Evolutionary conservation across 2,329 filamentous ascomycete species (phyloP).

Genomic region (Phyllosticta citrichinensis): DNA sequence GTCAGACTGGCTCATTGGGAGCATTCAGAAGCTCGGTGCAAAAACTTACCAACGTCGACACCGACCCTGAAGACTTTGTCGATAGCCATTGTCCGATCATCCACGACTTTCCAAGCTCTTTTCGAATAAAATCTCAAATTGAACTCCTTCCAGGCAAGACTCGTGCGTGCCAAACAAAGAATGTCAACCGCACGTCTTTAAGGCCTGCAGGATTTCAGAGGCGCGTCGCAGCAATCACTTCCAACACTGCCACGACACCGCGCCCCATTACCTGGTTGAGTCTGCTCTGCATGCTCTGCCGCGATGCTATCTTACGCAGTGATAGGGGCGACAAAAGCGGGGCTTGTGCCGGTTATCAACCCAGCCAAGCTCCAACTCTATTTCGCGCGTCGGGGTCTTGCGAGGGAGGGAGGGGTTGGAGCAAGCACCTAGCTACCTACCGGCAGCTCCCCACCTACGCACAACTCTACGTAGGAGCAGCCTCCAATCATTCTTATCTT

Average conservation of each 20-base stretch:
- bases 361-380: not conserved
- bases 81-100: not conserved
- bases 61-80: not conserved
- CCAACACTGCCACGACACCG: constrained; percentile 20
- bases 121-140: not conserved
- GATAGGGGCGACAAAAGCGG: not conserved
- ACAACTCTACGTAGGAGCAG: not conserved
- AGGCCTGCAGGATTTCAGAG: not conserved
- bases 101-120: not conserved
- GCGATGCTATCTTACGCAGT: not conserved
- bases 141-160: not conserved
- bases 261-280: constrained; percentile 10
- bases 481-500: not conserved
- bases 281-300: not conserved
- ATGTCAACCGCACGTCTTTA: not conserved
- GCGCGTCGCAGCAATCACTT: not conserved
- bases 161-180: not conserved
- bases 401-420: constrained; percentile 11
- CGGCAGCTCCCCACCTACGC: not conserved
- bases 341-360: not conserved
- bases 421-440: constrained; percentile 13
- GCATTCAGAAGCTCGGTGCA: not conserved
- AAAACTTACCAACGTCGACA: not conserved
- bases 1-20: not conserved
- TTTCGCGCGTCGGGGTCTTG: not conserved